A percentile compares a stretch with the other conserved stretches of the same genome.
phyloP scores from a whole-genome alignment of 257 asterid genomes.

The Linaria vulgaris region DNA sequence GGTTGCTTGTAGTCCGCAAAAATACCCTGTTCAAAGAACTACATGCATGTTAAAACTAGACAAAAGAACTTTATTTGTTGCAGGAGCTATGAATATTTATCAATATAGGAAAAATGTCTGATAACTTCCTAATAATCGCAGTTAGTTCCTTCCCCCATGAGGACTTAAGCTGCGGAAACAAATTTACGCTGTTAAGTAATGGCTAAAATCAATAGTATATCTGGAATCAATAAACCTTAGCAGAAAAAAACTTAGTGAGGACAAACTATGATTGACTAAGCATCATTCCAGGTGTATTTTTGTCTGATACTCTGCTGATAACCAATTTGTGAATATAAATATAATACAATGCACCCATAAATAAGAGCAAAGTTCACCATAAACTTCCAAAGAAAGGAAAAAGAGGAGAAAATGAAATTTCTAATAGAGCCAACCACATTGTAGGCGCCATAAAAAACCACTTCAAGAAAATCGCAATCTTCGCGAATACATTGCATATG shows the following conservation, averaged over 20 bases:
- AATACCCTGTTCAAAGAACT: constrained; percentile 62
- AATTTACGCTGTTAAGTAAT: constrained; percentile 1
- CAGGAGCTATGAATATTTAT: not conserved
- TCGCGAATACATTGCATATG: not conserved
- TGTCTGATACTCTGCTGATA: too few species aligned
- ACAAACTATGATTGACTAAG: too few species aligned
- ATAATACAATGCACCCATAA: too few species aligned
- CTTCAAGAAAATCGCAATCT: not conserved
- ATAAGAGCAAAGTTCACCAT: too few species aligned
- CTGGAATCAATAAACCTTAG: not conserved
- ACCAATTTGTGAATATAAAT: too few species aligned
- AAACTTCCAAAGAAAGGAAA: too few species aligned
- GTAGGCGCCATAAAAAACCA: not conserved
- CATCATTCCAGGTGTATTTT: too few species aligned
- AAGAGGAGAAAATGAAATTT: too few species aligned
- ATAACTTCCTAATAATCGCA: too few species aligned
- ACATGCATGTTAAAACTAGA: not conserved
- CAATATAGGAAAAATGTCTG: too few species aligned
- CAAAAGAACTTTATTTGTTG: not conserved
- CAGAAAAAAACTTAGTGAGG: too few species aligned
- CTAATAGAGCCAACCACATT: not conserved
- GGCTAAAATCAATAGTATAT: not conserved
- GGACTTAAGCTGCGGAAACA: not conserved
- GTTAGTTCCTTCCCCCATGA: too few species aligned
- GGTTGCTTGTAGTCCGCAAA: constrained; percentile 94